Conservation (phyloP, 495 filamentous ascomycete species). For the Podospora didyma region DNA sequence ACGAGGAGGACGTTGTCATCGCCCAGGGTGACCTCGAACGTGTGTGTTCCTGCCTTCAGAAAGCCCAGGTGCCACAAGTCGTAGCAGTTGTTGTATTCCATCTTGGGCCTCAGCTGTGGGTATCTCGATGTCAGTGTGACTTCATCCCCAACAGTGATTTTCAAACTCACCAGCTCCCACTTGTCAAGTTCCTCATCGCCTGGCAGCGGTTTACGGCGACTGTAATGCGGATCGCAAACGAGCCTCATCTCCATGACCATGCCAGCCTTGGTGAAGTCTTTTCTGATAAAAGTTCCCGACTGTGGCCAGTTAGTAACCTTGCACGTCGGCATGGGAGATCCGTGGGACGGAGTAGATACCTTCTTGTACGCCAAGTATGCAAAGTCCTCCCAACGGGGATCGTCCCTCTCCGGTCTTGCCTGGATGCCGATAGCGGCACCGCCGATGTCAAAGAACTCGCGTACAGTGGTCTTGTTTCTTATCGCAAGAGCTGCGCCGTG, state of each 20-base stretch:
- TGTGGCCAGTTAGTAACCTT: neutral
- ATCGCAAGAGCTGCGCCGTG: conserved; percentile 2
- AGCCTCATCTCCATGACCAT: neutral
- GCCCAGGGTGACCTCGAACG: neutral
- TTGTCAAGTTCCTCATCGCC: no score
- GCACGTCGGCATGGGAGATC: neutral
- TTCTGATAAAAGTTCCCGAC: neutral
- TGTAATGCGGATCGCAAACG: conserved; percentile 5
- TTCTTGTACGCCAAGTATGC: neutral
- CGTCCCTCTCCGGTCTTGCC: neutral
- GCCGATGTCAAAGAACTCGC: conserved; percentile 2
- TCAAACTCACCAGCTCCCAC: no score
- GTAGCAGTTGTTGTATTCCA: neutral
- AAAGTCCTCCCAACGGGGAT: neutral
- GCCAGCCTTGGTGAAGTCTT: neutral
- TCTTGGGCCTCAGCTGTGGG: neutral
- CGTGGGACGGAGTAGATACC: neutral
- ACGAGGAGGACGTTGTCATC: neutral
- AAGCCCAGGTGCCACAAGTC: conserved; percentile 1
- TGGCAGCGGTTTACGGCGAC: neutral
- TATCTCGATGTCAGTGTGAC: neutral
- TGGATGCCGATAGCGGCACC: conserved; percentile 8
- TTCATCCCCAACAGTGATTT: neutral
- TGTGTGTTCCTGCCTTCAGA: neutral
- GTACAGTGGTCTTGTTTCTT: conserved; percentile 1